Evolutionary conservation across 129 eudicot genomes (phyloP).

Genomic region (Saussurea involucrata): DNA sequence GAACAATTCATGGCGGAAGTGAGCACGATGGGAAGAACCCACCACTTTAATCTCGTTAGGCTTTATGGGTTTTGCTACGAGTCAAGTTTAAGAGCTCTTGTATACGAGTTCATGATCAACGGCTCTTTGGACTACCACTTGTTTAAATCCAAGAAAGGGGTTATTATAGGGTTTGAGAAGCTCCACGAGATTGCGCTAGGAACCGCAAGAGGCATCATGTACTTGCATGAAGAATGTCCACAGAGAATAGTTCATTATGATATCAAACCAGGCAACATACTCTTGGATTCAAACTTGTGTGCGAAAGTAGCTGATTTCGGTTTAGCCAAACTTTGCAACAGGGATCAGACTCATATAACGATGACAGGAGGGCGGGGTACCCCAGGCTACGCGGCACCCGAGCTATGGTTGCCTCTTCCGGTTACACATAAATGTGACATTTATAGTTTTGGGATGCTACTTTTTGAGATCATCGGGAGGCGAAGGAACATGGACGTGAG

Average conservation of each 20-base stretch:
- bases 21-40: slow-evolving; percentile 42
- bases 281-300: slow-evolving; percentile 16
- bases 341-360: slow-evolving; percentile 16
- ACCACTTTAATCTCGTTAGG: slow-evolving; percentile 29
- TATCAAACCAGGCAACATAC: slow-evolving; percentile 36
- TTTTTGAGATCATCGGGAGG: slow-evolving; percentile 39
- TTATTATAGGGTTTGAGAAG: slow-evolving; percentile 18
- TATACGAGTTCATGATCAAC: slow-evolving; percentile 32
- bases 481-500: slow-evolving; percentile 15
- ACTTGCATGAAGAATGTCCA: slow-evolving; percentile 34
- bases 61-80: slow-evolving; percentile 35
- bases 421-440: slow-evolving; percentile 36
- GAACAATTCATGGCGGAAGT: slow-evolving; percentile 39
- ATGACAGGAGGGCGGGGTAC: slow-evolving; percentile 31
- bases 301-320: slow-evolving; percentile 41
- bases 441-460: slow-evolving; percentile 34
- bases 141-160: slow-evolving; percentile 1
- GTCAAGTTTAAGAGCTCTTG: slow-evolving; percentile 25
- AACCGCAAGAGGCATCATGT: slow-evolving; percentile 23
- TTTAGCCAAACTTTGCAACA: slow-evolving; percentile 33
- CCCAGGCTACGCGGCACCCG: slow-evolving; percentile 36
- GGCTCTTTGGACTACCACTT: slow-evolving; percentile 30
- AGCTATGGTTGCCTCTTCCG: slow-evolving; percentile 33
- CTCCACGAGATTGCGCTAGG: slow-evolving; percentile 29
- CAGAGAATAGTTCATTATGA: slow-evolving; percentile 38